phyloP scores from a whole-genome alignment of 768 basidiomycete species.

The Ramaria sp. region DNA sequence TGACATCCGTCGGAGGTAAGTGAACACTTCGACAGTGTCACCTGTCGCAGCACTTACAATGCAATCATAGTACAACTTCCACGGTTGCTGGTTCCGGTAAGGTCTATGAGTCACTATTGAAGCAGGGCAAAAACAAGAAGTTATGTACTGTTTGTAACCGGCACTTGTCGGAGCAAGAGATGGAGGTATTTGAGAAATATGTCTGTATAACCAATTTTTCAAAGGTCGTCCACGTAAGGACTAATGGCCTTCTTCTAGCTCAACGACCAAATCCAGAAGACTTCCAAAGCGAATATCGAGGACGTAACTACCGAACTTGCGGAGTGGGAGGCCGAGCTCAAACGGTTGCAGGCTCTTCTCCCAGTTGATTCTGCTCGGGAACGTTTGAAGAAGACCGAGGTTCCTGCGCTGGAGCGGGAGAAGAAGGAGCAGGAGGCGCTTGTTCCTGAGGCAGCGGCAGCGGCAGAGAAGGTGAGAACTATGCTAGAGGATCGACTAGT shows the following conservation, averaged over 20 bases:
- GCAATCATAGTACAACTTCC: conserved; percentile 16
- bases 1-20: conserved; percentile 33
- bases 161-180: conserved; percentile 41
- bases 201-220: conserved; percentile 29
- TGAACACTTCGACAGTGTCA: not conserved
- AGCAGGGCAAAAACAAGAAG: conserved; percentile 49
- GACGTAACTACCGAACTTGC: conserved; percentile 35
- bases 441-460: conserved; percentile 37
- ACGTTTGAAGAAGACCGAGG: conserved; percentile 46
- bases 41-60: not conserved
- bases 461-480: conserved; percentile 51
- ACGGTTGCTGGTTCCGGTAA: conserved; percentile 25
- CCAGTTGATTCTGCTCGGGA: conserved; percentile 44
- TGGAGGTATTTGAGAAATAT: conserved; percentile 56
- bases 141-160: conserved; percentile 72
- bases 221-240: not conserved
- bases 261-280: conserved; percentile 46
- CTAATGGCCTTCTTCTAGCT: conserved; percentile 32
- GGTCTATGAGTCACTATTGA: conserved; percentile 45
- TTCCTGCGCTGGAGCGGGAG: conserved; percentile 54
- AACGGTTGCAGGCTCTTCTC: conserved; percentile 43
- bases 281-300: conserved; percentile 35
- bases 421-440: conserved; percentile 46
- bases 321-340: conserved; percentile 51
- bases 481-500: not conserved